A percentile compares a stretch with the other conserved stretches of the same genome.
phyloP scores from a whole-genome alignment of 106 monocot species.

The Alisma plantagoaquatica region DNA sequence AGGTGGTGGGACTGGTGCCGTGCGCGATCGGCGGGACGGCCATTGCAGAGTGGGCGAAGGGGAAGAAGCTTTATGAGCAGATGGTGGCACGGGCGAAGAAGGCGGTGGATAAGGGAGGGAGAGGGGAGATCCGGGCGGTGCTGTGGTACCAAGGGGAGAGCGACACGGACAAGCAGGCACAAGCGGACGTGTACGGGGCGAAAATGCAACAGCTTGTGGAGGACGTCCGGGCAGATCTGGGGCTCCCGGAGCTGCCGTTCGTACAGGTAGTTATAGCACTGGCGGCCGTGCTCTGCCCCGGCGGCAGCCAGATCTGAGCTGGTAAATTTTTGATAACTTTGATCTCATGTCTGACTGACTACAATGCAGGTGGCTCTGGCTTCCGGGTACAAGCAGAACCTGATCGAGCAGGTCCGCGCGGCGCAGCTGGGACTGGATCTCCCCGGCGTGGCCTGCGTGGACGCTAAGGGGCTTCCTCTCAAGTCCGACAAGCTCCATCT shows the following conservation, averaged over 20 bases:
- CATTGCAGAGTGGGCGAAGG: slow-evolving; percentile 37
- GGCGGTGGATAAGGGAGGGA: slow-evolving; percentile 6
- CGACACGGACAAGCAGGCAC: slow-evolving; percentile 20
- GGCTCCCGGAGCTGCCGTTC: slow-evolving; percentile 25
- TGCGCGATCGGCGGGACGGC: slow-evolving; percentile 53
- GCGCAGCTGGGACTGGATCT: too few species aligned
- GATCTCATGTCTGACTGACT: too few species aligned
- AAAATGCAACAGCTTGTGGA: slow-evolving; percentile 32
- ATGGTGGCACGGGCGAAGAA: slow-evolving; percentile 36
- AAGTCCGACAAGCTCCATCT: slow-evolving; percentile 44
- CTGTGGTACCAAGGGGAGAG: slow-evolving; percentile 64
- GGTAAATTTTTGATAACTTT: neutral
- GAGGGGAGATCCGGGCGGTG: slow-evolving; percentile 6
- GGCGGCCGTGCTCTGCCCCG: slow-evolving; percentile 32
- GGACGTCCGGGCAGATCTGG: slow-evolving; percentile 41
- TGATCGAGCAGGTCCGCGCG: too few species aligned
- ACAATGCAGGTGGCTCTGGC: too few species aligned
- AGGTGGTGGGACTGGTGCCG: slow-evolving; percentile 29
- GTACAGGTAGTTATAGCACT: slow-evolving; percentile 36
- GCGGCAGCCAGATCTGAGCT: neutral
- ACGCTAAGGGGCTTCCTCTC: slow-evolving; percentile 43
- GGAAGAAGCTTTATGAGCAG: slow-evolving; percentile 28
- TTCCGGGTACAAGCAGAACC: too few species aligned
- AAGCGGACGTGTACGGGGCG: slow-evolving; percentile 29
- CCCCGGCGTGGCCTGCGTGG: slow-evolving; percentile 38